Conservation (phyloP, 352 stramenopile species). For the Aphanomyces astaci region DNA sequence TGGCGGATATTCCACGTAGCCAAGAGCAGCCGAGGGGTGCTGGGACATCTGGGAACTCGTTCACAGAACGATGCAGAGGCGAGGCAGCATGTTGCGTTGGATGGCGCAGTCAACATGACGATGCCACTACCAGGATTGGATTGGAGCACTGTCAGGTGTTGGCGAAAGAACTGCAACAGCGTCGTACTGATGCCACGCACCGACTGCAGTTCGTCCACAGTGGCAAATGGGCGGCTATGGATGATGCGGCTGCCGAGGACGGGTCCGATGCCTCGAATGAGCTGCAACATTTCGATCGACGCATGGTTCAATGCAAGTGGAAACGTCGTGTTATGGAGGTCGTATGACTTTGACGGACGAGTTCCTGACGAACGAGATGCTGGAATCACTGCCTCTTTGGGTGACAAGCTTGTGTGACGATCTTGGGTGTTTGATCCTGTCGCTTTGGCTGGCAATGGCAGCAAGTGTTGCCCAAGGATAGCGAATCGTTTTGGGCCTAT, state of each 20-base stretch:
- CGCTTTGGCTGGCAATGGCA: not conserved
- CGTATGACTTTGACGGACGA: too few relatives aligned
- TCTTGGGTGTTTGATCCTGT: not conserved
- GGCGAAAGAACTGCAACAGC: not conserved
- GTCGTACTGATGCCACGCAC: constrained; percentile 42
- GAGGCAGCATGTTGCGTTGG: too few relatives aligned
- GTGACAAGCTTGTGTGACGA: not conserved
- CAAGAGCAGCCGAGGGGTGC: too few relatives aligned
- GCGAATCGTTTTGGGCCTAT: constrained; percentile 40
- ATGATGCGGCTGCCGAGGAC: constrained; percentile 38
- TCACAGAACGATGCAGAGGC: too few relatives aligned
- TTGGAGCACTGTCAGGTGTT: not conserved
- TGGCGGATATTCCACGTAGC: constrained; percentile 75
- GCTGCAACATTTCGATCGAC: constrained; percentile 30
- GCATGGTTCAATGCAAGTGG: constrained; percentile 46
- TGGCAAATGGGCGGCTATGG: constrained; percentile 36
- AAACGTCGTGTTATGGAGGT: not conserved
- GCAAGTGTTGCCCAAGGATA: not conserved
- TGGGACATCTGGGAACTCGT: too few relatives aligned
- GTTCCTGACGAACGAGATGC: too few relatives aligned
- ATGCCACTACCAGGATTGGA: too few relatives aligned
- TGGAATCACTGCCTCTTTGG: too few relatives aligned
- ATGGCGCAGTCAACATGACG: too few relatives aligned
- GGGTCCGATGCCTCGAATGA: constrained; percentile 37
- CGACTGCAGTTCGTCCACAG: constrained; percentile 31